A percentile compares a stretch with the other conserved stretches of the same genome.
Conservation (phyloP, 1,284 basidiomycete species). For the Cutaneotrichosporon sp. region DNA sequence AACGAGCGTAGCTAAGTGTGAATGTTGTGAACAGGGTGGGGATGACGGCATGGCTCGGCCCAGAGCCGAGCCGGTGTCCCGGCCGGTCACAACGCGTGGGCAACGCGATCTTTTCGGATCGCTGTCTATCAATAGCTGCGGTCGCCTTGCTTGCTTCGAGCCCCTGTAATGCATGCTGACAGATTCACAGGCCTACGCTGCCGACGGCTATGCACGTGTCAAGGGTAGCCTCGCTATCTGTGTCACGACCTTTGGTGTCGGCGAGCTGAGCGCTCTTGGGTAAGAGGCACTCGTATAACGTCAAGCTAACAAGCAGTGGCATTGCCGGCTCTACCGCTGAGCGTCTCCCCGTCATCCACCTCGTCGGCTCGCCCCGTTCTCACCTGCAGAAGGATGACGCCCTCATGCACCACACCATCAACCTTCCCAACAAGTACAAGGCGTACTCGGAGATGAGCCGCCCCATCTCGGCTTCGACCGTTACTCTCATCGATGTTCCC, state of each 20-base stretch:
- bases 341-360: slow-evolving; percentile 84
- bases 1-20: background rate
- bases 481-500: slow-evolving; percentile 54
- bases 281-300: slow-evolving; percentile 24
- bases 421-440: slow-evolving; percentile 12
- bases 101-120: too few species aligned
- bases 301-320: slow-evolving; percentile 39
- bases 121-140: too few species aligned
- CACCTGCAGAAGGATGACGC: slow-evolving; percentile 65
- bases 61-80: background rate
- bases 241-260: slow-evolving; percentile 76
- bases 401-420: slow-evolving; percentile 52
- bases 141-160: too few species aligned
- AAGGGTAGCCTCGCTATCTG: slow-evolving; percentile 70
- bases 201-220: slow-evolving; percentile 87
- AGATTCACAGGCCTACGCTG: slow-evolving; percentile 62
- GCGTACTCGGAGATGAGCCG: slow-evolving; percentile 61
- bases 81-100: background rate
- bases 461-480: slow-evolving; percentile 69
- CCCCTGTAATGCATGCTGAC: background rate
- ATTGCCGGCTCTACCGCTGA: slow-evolving; percentile 60
- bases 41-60: background rate
- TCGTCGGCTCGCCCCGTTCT: slow-evolving; percentile 82
- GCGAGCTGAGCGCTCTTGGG: slow-evolving; percentile 70
- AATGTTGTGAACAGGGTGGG: too few species aligned